Base-by-base conservation (phyloP, 129 eudicot species). In the Centrapalus pauciflorus region DNA sequence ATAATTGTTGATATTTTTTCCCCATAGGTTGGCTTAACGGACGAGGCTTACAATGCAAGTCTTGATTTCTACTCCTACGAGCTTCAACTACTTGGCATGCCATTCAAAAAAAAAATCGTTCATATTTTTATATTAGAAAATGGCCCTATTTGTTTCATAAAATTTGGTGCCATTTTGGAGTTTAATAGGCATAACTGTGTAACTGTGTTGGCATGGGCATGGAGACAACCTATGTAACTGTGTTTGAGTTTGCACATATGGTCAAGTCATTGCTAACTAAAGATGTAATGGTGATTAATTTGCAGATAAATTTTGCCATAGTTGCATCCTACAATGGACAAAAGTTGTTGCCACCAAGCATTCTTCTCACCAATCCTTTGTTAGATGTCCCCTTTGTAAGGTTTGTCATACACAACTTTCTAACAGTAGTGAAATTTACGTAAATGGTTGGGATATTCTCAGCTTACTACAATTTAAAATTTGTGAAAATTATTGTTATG, bases 381-480 rank as follows among this genome's bases (percentile, higher is more conserved):
- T 91, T 32, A 77, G 74, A 59, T 91, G 98, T 46, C 98, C 98
- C 68, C 80, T 91, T 48, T 91, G 98, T 81, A 91, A 88, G 98
- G 98, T 91, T 58, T 62, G 79, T 12, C 50, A 55, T 48, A 58
- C 41, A 7, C 37, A 29, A 54, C 19, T 24, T 67, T 51, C 70
- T 16, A 52, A 23, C 48, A 25, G 20, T 14, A 60, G 27, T 27
- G n/a, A 13, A 51, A 7, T 20, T 38, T 46, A 59, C 43, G 1
- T 33, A 37, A 61, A 52, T 61, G 25, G 12, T 61, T 37, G 30
- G 13, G 32, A 37, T 61, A 12, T 35, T 34, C 4, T n/a, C 2
- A 20, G 50, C 51, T 61, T 32, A 24, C 34, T 3, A 1, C 2
- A 24, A 16, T 20, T 20, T 6, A n/a, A n/a, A n/a, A n/a, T 45